Base-by-base conservation (phyloP, 176 grass and related monocot genomes). In the Ensete ventricosum region DNA sequence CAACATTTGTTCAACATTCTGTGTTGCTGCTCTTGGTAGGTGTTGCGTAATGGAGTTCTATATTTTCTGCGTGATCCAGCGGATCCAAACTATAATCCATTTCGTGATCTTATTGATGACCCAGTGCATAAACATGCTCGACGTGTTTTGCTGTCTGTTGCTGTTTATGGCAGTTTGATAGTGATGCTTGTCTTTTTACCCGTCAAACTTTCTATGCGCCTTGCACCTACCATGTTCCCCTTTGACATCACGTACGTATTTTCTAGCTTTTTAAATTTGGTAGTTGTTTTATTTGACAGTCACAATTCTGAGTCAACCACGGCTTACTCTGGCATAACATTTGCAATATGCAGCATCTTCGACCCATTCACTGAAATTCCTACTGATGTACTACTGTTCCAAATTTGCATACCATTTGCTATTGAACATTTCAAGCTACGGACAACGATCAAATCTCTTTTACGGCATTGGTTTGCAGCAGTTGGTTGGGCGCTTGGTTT, bases 81-180 rank as follows among this genome's bases (percentile, higher is more conserved):
- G n/a, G 93, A 97, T 97, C 93, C 93, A 72, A 93, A 97, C 70
- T 97, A 97, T 75, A 97, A 97, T 81, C 93, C 93, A 0, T 97
- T 97, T 73, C 82, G 90, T 65, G 93, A 97, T 62, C 83, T 97
- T 70, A 97, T 97, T 74, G 93, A 97, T 57, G 93, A 93, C 78
- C 93, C 93, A 52, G 87, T 97, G 66, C 87, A 90, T 81, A 97
- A 97, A 75, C 93, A 97, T 86, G 93, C 93, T 3, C 83, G 95
- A 1, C 81, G 96, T 73, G 96, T 99, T 69, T 82, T 99, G 69
- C 77, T 99, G 43, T 99, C 96, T 68, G 91, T 99, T 70, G 96
- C 88, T 58, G 91, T 99, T 48, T 99, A 99, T 84, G 96, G 96
- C 67, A 95, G 96, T 70, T 91, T 99, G 78, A 99, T 99, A 77